Percentiles rank a stretch among this genome's conserved stretches.
Evolutionary conservation across 768 basidiomycete species (phyloP).

Genomic region (Hericium coralloides): DNA sequence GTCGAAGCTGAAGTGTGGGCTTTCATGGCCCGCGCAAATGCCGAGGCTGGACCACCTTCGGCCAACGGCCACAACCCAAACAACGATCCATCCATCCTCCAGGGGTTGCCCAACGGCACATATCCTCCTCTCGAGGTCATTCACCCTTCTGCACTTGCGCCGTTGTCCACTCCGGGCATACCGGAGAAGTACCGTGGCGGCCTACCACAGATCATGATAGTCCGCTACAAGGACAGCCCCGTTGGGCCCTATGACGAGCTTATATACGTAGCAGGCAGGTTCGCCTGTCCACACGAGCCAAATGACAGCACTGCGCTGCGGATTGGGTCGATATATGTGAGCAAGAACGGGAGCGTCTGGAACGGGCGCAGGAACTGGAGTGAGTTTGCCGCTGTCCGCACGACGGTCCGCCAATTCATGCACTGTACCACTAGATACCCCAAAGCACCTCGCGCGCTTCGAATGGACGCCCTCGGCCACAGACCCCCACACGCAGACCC

Average conservation of each 20-base stretch:
- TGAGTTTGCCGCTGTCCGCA: background rate
- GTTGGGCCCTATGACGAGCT: slow-evolving; percentile 13
- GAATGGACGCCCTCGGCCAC: background rate
- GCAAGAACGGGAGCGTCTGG: background rate
- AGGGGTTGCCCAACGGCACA: slow-evolving; percentile 8
- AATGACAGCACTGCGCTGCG: background rate
- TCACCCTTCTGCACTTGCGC: slow-evolving; percentile 7
- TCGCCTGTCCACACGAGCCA: background rate
- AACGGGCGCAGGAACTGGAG: slow-evolving; percentile 11
- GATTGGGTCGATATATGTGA: slow-evolving; percentile 10
- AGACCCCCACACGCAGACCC: background rate
- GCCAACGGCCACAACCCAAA: background rate
- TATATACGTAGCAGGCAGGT: background rate
- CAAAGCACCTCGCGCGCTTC: slow-evolving; percentile 9
- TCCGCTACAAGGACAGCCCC: slow-evolving; percentile 7
- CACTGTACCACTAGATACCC: slow-evolving; percentile 3
- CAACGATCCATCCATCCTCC: slow-evolving; percentile 4
- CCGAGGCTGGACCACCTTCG: too few relatives aligned
- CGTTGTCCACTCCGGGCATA: background rate
- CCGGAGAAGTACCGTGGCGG: slow-evolving; percentile 6
- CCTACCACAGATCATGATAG: background rate
- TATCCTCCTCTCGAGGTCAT: slow-evolving; percentile 6
- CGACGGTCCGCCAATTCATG: too few relatives aligned
- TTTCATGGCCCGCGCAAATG: background rate
- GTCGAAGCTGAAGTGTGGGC: slow-evolving; percentile 3